These are phyloP conservation scores for Adansonia grandidieri DNA, from an alignment of 441 rosid species.

Conservation along the genomic window DNA sequence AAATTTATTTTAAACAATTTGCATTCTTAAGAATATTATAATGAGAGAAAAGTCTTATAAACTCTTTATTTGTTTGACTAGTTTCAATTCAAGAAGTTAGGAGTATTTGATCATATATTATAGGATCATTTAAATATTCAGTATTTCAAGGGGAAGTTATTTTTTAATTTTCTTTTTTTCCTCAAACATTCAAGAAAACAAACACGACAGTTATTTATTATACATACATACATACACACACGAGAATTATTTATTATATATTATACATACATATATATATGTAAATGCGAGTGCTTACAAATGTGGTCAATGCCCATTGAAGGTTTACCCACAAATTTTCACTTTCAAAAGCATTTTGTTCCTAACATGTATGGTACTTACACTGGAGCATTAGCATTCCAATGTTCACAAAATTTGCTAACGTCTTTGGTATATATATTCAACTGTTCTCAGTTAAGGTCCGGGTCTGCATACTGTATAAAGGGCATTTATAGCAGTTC, in stretches of 20 bases:
- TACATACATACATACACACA: too few relatives aligned
- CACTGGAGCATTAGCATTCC: neutral
- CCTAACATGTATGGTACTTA: neutral
- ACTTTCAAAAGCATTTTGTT: neutral
- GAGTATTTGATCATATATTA: neutral
- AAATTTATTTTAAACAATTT: neutral
- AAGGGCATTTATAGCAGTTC: neutral
- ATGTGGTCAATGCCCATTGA: neutral
- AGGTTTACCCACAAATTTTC: neutral
- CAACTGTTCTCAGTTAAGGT: neutral
- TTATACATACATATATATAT: neutral
- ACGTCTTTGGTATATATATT: neutral
- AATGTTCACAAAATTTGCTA: neutral
- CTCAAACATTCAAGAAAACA: too few relatives aligned
- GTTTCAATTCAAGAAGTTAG: neutral
- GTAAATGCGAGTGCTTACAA: neutral
- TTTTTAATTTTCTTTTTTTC: neutral
- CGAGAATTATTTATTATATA: neutral
- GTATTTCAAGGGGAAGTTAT: neutral
- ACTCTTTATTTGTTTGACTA: neutral
- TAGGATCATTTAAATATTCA: constrained; percentile 6
- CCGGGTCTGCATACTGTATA: neutral
- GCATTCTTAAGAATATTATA: constrained; percentile 10
- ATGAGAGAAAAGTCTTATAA: neutral
- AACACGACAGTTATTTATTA: too few relatives aligned